phyloP scores from a whole-genome alignment of 768 basidiomycete genomes.

The Amanita muscaria region DNA sequence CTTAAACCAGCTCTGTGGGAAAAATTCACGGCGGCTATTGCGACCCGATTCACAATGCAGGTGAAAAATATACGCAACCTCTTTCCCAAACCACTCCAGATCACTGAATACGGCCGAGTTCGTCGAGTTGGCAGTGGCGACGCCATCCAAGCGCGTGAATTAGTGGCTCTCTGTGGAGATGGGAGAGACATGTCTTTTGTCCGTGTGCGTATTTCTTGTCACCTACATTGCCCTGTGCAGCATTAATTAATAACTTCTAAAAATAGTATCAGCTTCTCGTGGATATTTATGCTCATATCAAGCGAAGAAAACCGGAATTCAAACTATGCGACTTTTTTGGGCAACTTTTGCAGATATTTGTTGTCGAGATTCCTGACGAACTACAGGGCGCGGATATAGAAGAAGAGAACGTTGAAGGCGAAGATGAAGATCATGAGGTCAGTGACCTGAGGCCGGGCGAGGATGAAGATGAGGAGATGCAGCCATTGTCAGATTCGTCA shows the following conservation, averaged over 20 bases:
- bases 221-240: conserved; percentile 1
- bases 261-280: too few species aligned
- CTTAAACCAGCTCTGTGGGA: neutral
- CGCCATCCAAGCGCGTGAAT: conserved; percentile 15
- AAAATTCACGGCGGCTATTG: conserved; percentile 14
- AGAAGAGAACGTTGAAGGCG: too few species aligned
- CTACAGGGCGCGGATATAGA: conserved; percentile 7
- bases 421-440: too few species aligned
- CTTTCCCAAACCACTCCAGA: conserved; percentile 21
- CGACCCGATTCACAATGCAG: conserved; percentile 11
- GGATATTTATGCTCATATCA: conserved; percentile 17
- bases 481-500: conserved; percentile 8
- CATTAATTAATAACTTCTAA: conserved; percentile 22
- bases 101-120: too few species aligned
- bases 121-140: conserved; percentile 22
- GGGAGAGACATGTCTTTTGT: too few species aligned
- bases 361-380: conserved; percentile 15
- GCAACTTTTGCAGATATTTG: conserved; percentile 23
- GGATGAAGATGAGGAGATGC: too few species aligned
- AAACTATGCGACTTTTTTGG: conserved; percentile 21
- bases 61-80: too few species aligned
- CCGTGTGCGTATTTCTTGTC: conserved; percentile 19
- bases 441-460: too few species aligned
- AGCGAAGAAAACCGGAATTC: conserved; percentile 9
- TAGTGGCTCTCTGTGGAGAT: conserved; percentile 14